Conservation (phyloP, 192 early-diverging fungal genomes). For the Backusella liffmaniae region DNA sequence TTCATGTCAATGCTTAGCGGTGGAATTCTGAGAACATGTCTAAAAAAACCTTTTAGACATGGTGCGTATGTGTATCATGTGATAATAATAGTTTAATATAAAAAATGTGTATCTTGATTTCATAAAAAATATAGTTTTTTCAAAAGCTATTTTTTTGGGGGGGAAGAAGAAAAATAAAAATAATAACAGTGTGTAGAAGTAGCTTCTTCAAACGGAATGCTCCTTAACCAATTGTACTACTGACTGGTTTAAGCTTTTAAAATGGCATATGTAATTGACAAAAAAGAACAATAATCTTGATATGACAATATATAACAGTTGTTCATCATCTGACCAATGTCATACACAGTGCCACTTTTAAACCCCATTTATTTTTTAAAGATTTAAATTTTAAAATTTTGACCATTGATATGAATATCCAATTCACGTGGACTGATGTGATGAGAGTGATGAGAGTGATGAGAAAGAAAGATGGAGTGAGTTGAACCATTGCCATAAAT, state of each 20-base stretch:
- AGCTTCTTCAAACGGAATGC: not conserved
- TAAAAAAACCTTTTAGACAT: not conserved
- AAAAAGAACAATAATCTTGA: constrained; percentile 2
- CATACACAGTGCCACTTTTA: not conserved
- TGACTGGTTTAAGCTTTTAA: not conserved
- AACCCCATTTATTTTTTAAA: not conserved
- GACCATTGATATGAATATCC: not conserved
- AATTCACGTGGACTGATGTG: not conserved
- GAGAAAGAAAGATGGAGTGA: not conserved
- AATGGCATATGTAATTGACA: not conserved
- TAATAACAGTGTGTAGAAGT: not conserved
- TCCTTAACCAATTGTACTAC: not conserved
- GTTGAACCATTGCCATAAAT: not conserved
- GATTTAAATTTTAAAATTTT: too few relatives aligned
- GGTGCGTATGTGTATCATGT: not conserved
- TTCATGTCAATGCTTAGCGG: constrained; percentile 7
- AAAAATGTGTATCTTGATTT: not conserved
- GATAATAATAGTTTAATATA: not conserved
- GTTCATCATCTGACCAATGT: not conserved
- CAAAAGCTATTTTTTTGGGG: not conserved
- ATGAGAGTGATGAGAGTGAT: not conserved
- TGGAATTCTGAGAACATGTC: constrained; percentile 2
- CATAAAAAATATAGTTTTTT: not conserved
- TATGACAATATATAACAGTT: not conserved
- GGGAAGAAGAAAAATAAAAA: not conserved